Evolutionary conservation across 768 basidiomycete genomes (phyloP), one percentile per base, ranked within the genome.

Genomic region (Lactarius deliciosus): DNA sequence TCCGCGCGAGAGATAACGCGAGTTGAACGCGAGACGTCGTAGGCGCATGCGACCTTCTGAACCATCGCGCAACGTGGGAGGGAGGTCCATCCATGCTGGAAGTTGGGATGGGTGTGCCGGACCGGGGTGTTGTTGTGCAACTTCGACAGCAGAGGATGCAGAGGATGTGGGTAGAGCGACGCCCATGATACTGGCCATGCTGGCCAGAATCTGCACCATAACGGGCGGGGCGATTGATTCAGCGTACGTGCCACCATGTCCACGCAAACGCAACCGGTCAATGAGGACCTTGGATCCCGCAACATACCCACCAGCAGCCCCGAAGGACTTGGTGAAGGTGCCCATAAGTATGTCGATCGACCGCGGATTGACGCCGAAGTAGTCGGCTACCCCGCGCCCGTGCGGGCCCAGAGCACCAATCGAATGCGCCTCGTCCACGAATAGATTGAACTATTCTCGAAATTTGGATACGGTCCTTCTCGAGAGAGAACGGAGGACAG

Each of bases 101-200:
- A 98, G 77, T 10, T 83, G 76, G 2, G 83, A 78, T 4, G 82
- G 76, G 2, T 90, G 84, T 0, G 86, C 90, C 20, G 88, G 90
- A 47, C 93, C 92, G 2, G 88, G 89, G 70, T 90, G 83, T 40
- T 85, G 83, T 70, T 72, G 66, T 28, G 68, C 66, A 71, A 73
- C 70, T 34, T 72, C 69, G 13, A 63, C n/a, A 34, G 73, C 22
- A 40, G 80, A 72, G 11, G 81, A 75, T 6, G 73, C 22, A 40
- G 80, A 72, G 11, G 81, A 75, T 6, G 79, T 68, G 30, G 66
- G n/a, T 54, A 66, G 30, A 13, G 83, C 74, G 66, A 94, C 77
- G 34, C 96, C 96, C 95, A 98, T 98, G 79, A 99, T 98, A 70
- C 92, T 94, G 0, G 89, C 92, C 92, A 96, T 97, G 68, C 91